A percentile compares a stretch with the other conserved stretches of the same genome.
Evolutionary conservation across 192 early-diverging fungal species (phyloP).

Genomic region (Backusella psychrophila): DNA sequence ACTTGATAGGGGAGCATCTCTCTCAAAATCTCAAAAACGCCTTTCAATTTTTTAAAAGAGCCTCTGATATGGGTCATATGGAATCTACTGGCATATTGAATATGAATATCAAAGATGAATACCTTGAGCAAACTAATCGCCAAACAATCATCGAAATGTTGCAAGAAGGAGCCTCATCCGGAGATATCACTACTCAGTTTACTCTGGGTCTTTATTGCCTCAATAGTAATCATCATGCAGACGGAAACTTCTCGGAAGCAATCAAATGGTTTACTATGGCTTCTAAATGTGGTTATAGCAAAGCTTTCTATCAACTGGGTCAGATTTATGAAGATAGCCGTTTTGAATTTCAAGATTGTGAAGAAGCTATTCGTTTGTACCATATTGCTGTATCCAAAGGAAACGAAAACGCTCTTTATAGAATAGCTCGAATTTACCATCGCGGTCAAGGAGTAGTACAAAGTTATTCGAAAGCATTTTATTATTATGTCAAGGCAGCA

Average conservation of each 20-base stretch:
- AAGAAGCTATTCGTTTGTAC: not conserved
- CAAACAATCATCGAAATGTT: not conserved
- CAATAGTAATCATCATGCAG: not conserved
- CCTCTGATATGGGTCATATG: not conserved
- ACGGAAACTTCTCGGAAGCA: not conserved
- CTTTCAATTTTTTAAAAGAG: not conserved
- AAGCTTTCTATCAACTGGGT: not conserved
- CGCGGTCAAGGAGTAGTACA: not conserved
- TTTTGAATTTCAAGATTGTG: not conserved
- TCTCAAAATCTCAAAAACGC: not conserved
- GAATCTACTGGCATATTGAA: not conserved
- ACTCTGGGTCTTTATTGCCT: not conserved
- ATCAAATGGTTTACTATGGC: not conserved
- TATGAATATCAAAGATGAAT: not conserved
- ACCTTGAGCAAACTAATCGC: not conserved
- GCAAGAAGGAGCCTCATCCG: not conserved
- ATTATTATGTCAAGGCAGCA: not conserved
- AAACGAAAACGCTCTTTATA: not conserved
- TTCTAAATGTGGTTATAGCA: not conserved
- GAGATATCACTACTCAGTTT: not conserved
- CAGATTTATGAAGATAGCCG: not conserved
- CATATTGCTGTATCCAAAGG: not conserved
- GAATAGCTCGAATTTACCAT: not conserved
- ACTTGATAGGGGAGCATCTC: not conserved
- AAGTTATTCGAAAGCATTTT: not conserved